Evolutionary conservation across 2,329 filamentous ascomycete genomes (phyloP).

Genomic region (Alternaria ventricosa): DNA sequence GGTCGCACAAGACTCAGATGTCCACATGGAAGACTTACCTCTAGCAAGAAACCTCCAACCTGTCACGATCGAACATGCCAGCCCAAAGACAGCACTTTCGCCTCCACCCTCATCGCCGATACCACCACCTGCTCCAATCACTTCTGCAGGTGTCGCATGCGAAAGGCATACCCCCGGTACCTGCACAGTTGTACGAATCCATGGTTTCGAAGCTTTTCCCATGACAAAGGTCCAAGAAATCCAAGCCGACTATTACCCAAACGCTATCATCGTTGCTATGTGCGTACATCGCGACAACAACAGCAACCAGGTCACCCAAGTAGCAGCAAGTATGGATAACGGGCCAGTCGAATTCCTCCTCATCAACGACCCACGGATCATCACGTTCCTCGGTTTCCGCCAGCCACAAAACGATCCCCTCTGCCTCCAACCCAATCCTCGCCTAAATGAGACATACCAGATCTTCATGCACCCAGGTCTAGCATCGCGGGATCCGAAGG

Average conservation of each 20-base stretch:
- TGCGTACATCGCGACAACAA: conserved; percentile 5
- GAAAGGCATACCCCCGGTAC: background rate
- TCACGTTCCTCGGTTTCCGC: conserved; percentile 16
- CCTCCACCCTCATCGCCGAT: background rate
- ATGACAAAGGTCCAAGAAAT: conserved; percentile 16
- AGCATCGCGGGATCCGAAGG: background rate
- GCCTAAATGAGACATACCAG: conserved; percentile 16
- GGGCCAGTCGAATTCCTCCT: conserved; percentile 22
- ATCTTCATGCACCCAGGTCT: conserved; percentile 11
- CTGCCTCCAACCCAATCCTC: background rate
- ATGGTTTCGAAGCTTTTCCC: conserved; percentile 20
- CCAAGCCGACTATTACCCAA: conserved; percentile 18
- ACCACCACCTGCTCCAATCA: background rate
- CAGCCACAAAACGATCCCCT: conserved; percentile 1
- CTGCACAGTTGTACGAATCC: conserved; percentile 9
- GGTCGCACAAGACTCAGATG: background rate
- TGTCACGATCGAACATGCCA: background rate
- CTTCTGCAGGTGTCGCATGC: background rate
- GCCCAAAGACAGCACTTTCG: background rate
- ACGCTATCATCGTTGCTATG: conserved; percentile 12
- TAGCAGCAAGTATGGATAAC: conserved; percentile 18
- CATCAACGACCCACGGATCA: conserved; percentile 16
- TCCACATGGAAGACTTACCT: background rate
- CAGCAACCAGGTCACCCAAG: conserved; percentile 7
- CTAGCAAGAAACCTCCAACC: background rate